Conservation (phyloP, 148 eudicot genomes). For the Linanthus parryae region DNA sequence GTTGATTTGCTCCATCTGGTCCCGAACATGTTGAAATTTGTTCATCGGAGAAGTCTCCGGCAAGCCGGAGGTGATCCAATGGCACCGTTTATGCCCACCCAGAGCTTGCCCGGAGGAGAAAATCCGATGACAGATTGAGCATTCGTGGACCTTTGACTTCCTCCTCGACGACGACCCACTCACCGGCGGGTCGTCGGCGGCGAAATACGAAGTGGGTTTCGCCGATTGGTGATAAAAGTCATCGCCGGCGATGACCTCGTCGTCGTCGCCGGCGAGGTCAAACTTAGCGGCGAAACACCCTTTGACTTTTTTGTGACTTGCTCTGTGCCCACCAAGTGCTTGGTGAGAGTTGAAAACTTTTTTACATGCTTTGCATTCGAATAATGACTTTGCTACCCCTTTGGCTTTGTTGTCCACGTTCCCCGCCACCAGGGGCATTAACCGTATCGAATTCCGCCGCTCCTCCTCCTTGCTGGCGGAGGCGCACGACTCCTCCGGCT, state of each 20-base stretch:
- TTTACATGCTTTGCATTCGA: conserved; percentile 57
- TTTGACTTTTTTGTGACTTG: conserved; percentile 59
- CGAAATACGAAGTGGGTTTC: conserved; percentile 29
- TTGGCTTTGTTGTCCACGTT: conserved; percentile 26
- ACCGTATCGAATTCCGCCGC: conserved; percentile 6
- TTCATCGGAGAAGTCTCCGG: conserved; percentile 41
- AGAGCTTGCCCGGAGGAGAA: conserved; percentile 87
- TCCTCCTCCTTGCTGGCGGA: conserved; percentile 43
- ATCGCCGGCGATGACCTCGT: conserved; percentile 13
- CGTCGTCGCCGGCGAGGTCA: conserved; percentile 10
- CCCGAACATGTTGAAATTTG: conserved; percentile 42
- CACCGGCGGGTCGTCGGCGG: conserved; percentile 18
- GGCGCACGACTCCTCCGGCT: conserved; percentile 41
- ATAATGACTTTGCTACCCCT: conserved; percentile 28
- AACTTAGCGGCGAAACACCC: conserved; percentile 48
- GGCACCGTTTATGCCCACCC: conserved; percentile 94
- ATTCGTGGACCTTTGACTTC: conserved; percentile 71
- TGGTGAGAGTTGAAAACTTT: conserved; percentile 58
- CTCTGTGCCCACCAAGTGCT: conserved; percentile 54
- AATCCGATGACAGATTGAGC: conserved; percentile 67
- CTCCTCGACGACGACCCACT: conserved; percentile 28
- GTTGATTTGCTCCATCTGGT: conserved; percentile 27
- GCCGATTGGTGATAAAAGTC: conserved; percentile 28
- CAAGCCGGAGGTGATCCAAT: conserved; percentile 77
- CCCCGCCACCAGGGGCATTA: not conserved